A percentile compares a stretch with the other conserved stretches of the same genome.
phyloP scores from a whole-genome alignment of 2,329 filamentous ascomycete species.

The Ophiosphaerella korrae region DNA sequence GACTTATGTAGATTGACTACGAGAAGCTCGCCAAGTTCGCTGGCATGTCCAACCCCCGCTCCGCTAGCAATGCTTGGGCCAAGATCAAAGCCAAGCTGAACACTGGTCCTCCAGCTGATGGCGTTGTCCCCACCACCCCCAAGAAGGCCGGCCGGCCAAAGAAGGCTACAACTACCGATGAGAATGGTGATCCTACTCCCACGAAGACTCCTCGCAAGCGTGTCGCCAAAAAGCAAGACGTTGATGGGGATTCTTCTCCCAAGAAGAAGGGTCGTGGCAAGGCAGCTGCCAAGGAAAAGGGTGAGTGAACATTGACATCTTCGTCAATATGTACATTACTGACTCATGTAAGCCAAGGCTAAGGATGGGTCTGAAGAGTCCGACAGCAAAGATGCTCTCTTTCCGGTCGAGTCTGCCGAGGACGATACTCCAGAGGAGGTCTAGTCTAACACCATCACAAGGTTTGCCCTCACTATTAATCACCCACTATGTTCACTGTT shows the following conservation, averaged over 20 bases:
- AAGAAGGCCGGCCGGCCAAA: slow-evolving; percentile 28
- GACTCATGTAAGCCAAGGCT: slow-evolving; percentile 1
- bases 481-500: neutral
- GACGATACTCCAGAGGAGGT: no score
- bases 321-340: neutral
- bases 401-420: no score
- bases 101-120: slow-evolving; percentile 8
- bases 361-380: slow-evolving; percentile 13
- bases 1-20: slow-evolving; percentile 41
- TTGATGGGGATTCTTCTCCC: slow-evolving; percentile 35
- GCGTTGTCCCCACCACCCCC: slow-evolving; percentile 17
- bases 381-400: no score
- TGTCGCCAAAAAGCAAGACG: slow-evolving; percentile 37
- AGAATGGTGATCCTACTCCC: slow-evolving; percentile 20
- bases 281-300: slow-evolving; percentile 15
- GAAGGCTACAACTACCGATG: slow-evolving; percentile 19
- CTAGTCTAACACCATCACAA: no score
- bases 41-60: slow-evolving; percentile 45
- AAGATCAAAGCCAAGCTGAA: slow-evolving; percentile 42
- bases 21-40: slow-evolving; percentile 42
- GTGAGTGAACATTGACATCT: slow-evolving; percentile 19
- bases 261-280: slow-evolving; percentile 38
- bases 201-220: slow-evolving; percentile 42
- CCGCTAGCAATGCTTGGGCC: slow-evolving; percentile 46
- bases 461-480: no score